phyloP scores from a whole-genome alignment of 2,329 filamentous ascomycete species.

The Claviceps purpurea region DNA sequence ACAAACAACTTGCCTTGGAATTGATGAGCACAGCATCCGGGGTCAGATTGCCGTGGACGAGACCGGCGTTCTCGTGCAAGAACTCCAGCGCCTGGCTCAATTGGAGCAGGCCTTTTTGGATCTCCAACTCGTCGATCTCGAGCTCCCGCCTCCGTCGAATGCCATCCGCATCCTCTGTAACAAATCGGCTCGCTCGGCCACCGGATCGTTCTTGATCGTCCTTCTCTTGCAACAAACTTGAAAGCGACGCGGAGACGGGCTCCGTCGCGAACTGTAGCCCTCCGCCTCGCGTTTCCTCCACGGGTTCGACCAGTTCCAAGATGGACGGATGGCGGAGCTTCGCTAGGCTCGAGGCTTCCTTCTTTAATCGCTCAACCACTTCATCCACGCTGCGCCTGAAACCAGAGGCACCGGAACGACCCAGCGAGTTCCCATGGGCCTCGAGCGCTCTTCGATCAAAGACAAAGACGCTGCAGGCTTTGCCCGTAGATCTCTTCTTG shows the following conservation, averaged over 20 bases:
- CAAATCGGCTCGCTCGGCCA: slow-evolving; percentile 62
- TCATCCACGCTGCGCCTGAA: slow-evolving; percentile 78
- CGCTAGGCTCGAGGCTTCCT: slow-evolving; percentile 80
- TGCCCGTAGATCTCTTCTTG: slow-evolving; percentile 90
- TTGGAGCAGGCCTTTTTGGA: slow-evolving; percentile 90
- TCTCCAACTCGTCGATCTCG: slow-evolving; percentile 92
- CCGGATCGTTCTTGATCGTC: slow-evolving; percentile 69
- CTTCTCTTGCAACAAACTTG: slow-evolving; percentile 71
- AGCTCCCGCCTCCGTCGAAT: slow-evolving; percentile 62
- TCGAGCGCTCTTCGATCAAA: slow-evolving; percentile 86
- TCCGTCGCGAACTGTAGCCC: slow-evolving; percentile 95
- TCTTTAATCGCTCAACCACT: slow-evolving; percentile 79
- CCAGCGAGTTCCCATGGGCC: slow-evolving; percentile 27
- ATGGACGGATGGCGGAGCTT: slow-evolving; percentile 83
- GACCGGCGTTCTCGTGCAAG: slow-evolving; percentile 81
- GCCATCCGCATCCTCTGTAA: slow-evolving; percentile 67
- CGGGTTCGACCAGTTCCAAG: slow-evolving; percentile 83
- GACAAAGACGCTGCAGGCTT: slow-evolving; percentile 80
- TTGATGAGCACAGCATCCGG: slow-evolving; percentile 92
- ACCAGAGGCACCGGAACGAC: slow-evolving; percentile 39
- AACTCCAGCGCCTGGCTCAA: slow-evolving; percentile 92
- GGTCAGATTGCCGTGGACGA: slow-evolving; percentile 89
- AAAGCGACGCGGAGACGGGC: slow-evolving; percentile 76
- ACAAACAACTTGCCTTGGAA: slow-evolving; percentile 51
- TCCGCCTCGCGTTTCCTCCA: slow-evolving; percentile 84